Evolutionary conservation across 2,329 filamentous ascomycete species (phyloP).

Genomic region (Paracamarosporium sp.): DNA sequence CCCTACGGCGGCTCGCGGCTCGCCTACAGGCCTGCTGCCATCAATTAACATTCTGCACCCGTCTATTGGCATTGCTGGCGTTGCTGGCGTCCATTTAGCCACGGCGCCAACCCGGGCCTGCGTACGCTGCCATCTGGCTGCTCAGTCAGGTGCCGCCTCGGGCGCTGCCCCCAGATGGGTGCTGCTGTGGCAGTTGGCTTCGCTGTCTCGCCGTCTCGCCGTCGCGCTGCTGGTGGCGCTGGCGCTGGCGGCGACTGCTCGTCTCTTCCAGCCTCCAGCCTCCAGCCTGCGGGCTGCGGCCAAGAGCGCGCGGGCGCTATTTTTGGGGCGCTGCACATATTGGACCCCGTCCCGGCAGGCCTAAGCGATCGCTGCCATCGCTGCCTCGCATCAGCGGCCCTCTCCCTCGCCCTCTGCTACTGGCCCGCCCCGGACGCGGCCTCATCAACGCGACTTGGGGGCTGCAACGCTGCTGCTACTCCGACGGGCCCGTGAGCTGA

Average conservation of each 20-base stretch:
- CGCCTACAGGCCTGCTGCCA: conserved; percentile 20
- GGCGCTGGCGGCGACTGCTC: not conserved
- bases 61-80: conserved; percentile 1
- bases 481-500: conserved; percentile 6
- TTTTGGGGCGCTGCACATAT: conserved; percentile 32
- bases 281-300: conserved; percentile 11
- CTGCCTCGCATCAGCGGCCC: conserved; percentile 29
- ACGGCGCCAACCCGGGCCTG: conserved; percentile 9
- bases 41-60: conserved; percentile 14
- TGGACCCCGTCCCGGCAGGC: conserved; percentile 25
- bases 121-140: not conserved
- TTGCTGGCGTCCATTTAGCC: conserved; percentile 15
- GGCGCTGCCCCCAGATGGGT: not conserved
- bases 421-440: conserved; percentile 19
- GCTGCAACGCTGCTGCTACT: conserved; percentile 21
- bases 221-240: conserved; percentile 14
- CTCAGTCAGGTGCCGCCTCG: not conserved
- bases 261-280: no score
- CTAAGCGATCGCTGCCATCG: conserved; percentile 26
- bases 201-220: conserved; percentile 12
- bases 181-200: not conserved
- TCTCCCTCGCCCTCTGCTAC: conserved; percentile 12
- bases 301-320: conserved; percentile 25
- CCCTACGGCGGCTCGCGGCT: conserved; percentile 4
- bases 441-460: conserved; percentile 29